These are phyloP conservation scores for Chionographis japonica DNA, from an alignment of 106 monocot genomes.

Conservation along the genomic window DNA sequence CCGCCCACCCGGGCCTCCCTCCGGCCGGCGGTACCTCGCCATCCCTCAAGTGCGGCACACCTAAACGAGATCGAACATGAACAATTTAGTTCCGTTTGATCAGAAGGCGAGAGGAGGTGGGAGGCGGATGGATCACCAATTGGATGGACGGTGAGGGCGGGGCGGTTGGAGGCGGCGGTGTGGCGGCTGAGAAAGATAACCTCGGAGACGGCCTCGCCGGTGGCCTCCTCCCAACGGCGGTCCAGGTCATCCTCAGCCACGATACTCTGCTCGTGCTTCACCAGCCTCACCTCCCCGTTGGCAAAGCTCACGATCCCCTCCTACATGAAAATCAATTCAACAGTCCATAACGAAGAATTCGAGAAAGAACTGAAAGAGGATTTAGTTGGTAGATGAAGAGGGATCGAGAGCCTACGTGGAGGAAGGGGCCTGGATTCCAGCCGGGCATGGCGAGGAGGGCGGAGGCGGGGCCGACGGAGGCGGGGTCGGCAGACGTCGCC, in stretches of 20 bases:
- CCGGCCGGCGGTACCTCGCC: constrained; percentile 68
- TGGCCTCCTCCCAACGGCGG: constrained; percentile 70
- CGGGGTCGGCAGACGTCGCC: constrained; percentile 80
- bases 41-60: constrained; percentile 80
- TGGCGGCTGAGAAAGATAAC: constrained; percentile 92
- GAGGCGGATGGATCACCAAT: constrained; percentile 45
- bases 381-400: not conserved
- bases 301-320: constrained; percentile 63
- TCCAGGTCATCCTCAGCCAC: constrained; percentile 87
- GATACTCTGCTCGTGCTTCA: constrained; percentile 71
- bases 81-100: not conserved
- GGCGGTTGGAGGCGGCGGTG: constrained; percentile 69
- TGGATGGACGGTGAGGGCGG: constrained; percentile 93
- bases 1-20: constrained; percentile 90
- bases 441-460: constrained; percentile 92
- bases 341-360: not conserved
- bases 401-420: constrained; percentile 16
- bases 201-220: constrained; percentile 75
- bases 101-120: not conserved
- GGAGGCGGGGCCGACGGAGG: constrained; percentile 82
- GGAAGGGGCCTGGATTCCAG: constrained; percentile 73
- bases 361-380: not conserved
- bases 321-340: constrained; percentile 8
- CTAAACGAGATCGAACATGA: constrained; percentile 18
- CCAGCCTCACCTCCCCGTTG: constrained; percentile 62